A percentile compares a stretch with the other conserved stretches of the same genome.
These are phyloP conservation scores for Metschnikowia colocasiae DNA, from an alignment of 805 yeast genomes.

Conservation along the genomic window DNA sequence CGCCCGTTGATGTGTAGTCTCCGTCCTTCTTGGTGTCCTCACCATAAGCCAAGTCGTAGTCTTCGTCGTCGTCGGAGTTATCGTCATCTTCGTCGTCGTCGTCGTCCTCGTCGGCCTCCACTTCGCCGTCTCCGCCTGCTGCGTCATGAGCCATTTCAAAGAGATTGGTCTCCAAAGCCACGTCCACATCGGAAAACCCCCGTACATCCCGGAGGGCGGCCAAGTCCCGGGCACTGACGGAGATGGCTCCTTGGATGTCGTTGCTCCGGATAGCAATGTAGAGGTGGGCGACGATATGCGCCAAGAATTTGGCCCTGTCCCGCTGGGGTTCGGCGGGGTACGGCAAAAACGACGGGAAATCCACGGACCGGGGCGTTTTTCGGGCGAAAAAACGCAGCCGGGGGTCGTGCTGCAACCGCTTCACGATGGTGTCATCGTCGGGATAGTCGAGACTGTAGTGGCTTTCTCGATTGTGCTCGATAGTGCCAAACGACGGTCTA, in stretches of 20 bases:
- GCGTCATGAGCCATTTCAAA: slow-evolving; percentile 36
- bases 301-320: slow-evolving; percentile 69
- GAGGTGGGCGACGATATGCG: slow-evolving; percentile 76
- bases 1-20: slow-evolving; percentile 31
- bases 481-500: slow-evolving; percentile 31
- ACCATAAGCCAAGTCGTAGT: slow-evolving; percentile 14
- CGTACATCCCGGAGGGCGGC: slow-evolving; percentile 37
- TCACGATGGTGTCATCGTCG: slow-evolving; percentile 31
- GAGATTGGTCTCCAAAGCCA: slow-evolving; percentile 53
- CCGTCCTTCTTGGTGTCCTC: slow-evolving; percentile 35
- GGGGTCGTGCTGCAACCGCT: slow-evolving; percentile 29
- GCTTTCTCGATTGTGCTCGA: slow-evolving; percentile 27
- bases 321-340: slow-evolving; percentile 64
- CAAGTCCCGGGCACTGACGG: slow-evolving; percentile 65
- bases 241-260: slow-evolving; percentile 68
- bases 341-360: slow-evolving; percentile 55
- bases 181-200: slow-evolving; percentile 37
- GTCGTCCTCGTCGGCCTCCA: slow-evolving; percentile 26
- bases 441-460: slow-evolving; percentile 54
- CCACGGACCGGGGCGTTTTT: slow-evolving; percentile 37
- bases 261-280: slow-evolving; percentile 72
- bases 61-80: slow-evolving; percentile 43
- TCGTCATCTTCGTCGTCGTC: slow-evolving; percentile 27
- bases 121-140: slow-evolving; percentile 6
- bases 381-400: slow-evolving; percentile 37